Conservation (phyloP, 163 green algal genomes). For the Chlorella variabilis region DNA sequence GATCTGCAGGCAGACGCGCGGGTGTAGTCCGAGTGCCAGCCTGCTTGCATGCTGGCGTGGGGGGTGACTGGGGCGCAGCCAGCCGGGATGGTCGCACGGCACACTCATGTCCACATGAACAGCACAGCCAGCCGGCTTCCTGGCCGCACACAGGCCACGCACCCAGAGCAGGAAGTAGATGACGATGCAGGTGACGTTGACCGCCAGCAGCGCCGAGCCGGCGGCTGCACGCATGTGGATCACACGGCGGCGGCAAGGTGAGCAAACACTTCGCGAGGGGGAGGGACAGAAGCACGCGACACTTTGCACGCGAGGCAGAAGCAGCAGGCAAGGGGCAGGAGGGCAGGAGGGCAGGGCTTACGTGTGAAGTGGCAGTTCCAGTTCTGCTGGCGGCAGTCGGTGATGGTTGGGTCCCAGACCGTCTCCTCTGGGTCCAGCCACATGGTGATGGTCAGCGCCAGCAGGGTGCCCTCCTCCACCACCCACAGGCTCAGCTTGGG, state of each 20-base stretch:
- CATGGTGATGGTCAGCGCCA: slow-evolving; percentile 13
- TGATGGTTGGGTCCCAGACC: not conserved
- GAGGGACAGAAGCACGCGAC: too few species aligned
- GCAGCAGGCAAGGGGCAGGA: too few species aligned
- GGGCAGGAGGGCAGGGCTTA: too few species aligned
- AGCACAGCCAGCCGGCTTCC: too few species aligned
- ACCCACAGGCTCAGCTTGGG: slow-evolving; percentile 33
- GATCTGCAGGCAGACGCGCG: not conserved
- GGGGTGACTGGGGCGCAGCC: too few species aligned
- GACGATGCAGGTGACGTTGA: slow-evolving; percentile 19
- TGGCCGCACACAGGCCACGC: not conserved
- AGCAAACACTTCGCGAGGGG: too few species aligned
- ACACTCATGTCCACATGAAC: not conserved
- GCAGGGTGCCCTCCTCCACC: slow-evolving; percentile 11
- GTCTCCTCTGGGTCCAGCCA: not conserved
- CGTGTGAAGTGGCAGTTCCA: slow-evolving; percentile 21
- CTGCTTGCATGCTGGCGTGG: too few species aligned
- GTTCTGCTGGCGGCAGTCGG: slow-evolving; percentile 14
- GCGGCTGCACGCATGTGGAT: not conserved
- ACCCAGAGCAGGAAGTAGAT: slow-evolving; percentile 17
- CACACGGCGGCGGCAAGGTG: not conserved
- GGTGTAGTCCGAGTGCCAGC: not conserved
- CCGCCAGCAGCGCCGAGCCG: not conserved
- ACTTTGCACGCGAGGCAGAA: too few species aligned
- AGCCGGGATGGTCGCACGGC: too few species aligned